Percentiles rank a stretch among this genome's conserved stretches.
Evolutionary conservation across 768 basidiomycete species (phyloP).

Genomic region (Leucosporidium creatinivorum): DNA sequence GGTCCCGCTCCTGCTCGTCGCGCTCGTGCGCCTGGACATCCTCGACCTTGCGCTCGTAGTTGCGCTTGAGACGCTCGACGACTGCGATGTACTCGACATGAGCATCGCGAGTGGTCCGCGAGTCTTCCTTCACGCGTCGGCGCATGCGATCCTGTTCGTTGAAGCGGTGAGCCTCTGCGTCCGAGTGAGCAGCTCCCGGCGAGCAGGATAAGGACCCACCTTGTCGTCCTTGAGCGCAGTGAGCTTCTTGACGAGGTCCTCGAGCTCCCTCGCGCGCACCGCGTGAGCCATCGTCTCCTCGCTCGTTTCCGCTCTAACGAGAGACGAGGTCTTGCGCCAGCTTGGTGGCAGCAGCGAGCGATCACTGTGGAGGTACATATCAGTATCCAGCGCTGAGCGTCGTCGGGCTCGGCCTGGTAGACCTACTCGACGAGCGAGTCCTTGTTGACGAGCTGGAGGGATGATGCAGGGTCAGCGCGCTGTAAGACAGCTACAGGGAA

Average conservation of each 20-base stretch:
- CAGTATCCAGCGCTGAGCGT: neutral
- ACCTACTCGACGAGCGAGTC: neutral
- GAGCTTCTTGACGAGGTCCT: conserved; percentile 12
- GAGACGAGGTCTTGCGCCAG: conserved; percentile 26
- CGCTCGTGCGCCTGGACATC: conserved; percentile 31
- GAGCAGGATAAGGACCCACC: neutral
- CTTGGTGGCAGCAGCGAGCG: neutral
- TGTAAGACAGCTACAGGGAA: neutral
- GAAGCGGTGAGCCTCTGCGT: neutral
- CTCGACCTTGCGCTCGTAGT: conserved; percentile 36
- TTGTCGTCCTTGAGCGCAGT: conserved; percentile 22
- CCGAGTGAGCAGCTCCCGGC: neutral
- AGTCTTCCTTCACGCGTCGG: conserved; percentile 31
- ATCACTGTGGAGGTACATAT: neutral
- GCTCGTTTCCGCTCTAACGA: conserved; percentile 10
- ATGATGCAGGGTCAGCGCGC: neutral
- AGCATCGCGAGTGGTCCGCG: conserved; percentile 20
- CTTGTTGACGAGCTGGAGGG: neutral
- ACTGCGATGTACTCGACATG: conserved; percentile 32
- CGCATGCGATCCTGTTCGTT: conserved; percentile 29
- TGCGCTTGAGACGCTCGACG: conserved; percentile 23
- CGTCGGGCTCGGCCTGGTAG: neutral
- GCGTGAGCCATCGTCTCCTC: conserved; percentile 23
- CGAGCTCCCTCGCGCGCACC: conserved; percentile 3
- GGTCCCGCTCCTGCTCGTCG: conserved; percentile 9